Conservation (phyloP, 495 filamentous ascomycete genomes). For the Barbatosphaeria neglecta region DNA sequence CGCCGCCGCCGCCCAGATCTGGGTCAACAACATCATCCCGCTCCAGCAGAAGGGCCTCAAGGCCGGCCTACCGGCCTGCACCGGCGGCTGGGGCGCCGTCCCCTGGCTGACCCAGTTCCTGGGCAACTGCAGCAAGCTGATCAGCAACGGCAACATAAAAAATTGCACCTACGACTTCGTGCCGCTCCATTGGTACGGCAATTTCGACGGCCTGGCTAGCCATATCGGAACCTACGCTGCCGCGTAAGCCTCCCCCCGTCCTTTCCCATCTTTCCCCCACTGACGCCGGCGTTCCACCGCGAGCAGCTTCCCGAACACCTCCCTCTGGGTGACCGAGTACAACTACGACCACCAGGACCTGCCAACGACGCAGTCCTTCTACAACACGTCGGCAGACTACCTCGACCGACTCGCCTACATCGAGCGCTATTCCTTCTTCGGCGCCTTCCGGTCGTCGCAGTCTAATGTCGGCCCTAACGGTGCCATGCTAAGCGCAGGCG, state of each 20-base stretch:
- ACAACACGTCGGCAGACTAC: conserved; percentile 49
- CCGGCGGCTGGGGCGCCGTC: conserved; percentile 42
- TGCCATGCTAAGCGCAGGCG: conserved; percentile 50
- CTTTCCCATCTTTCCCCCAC: not conserved
- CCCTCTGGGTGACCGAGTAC: conserved; percentile 67
- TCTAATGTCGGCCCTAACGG: conserved; percentile 59
- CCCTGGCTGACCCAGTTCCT: conserved; percentile 55
- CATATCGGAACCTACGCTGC: conserved; percentile 52
- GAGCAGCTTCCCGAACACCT: conserved; percentile 43
- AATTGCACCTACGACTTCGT: conserved; percentile 63
- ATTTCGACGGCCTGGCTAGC: conserved; percentile 60
- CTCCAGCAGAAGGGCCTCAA: conserved; percentile 44
- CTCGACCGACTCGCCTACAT: conserved; percentile 51
- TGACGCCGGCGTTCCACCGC: not conserved
- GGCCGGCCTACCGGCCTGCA: conserved; percentile 48
- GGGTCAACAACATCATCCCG: conserved; percentile 56
- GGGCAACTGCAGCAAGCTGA: conserved; percentile 31
- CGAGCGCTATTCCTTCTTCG: conserved; percentile 60
- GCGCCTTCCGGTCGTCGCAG: conserved; percentile 52
- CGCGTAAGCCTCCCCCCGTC: conserved; percentile 20
- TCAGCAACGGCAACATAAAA: conserved; percentile 20
- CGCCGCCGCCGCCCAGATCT: conserved; percentile 46
- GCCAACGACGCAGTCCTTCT: conserved; percentile 47
- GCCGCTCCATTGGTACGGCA: conserved; percentile 66
- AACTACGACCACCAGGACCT: conserved; percentile 41